Evolutionary conservation across 164 flowering plant species (phyloP).

Genomic region (Tetrastigma voinierianum): DNA sequence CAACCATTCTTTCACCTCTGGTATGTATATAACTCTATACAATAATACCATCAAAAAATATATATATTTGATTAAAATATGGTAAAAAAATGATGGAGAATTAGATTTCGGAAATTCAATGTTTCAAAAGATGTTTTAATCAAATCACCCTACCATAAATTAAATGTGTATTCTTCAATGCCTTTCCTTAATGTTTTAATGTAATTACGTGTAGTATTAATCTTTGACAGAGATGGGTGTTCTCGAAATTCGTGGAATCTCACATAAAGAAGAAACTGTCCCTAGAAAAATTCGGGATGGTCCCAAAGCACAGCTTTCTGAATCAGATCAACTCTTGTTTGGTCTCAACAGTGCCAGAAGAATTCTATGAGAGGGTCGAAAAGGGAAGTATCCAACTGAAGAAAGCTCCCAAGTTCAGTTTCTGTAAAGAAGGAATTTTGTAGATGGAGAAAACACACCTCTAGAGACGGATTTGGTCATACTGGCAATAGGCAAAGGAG

Average conservation of each 20-base stretch:
- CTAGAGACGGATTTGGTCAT: slow-evolving; percentile 22
- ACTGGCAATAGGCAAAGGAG: slow-evolving; percentile 25
- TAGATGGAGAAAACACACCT: slow-evolving; percentile 9
- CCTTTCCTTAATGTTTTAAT: not conserved
- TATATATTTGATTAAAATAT: too few relatives aligned
- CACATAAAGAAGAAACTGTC: slow-evolving; percentile 11
- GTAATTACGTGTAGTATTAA: too few relatives aligned
- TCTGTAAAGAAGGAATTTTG: slow-evolving; percentile 17
- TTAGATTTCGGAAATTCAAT: too few relatives aligned
- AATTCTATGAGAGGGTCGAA: slow-evolving; percentile 6
- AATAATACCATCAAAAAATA: too few relatives aligned
- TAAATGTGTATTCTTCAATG: not conserved
- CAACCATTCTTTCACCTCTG: slow-evolving; percentile 26
- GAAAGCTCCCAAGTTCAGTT: slow-evolving; percentile 15
- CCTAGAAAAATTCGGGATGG: slow-evolving; percentile 13
- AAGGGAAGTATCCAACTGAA: slow-evolving; percentile 23
- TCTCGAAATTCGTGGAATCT: slow-evolving; percentile 1
- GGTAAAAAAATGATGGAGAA: too few relatives aligned
- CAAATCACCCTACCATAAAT: too few relatives aligned
- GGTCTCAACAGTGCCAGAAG: not conserved
- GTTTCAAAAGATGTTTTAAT: too few relatives aligned
- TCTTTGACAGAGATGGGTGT: not conserved
- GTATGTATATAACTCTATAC: slow-evolving; percentile 1
- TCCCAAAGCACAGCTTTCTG: slow-evolving; percentile 11
- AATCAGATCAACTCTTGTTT: not conserved